Percentiles rank a stretch among this genome's conserved stretches.
Conservation (phyloP, 352 stramenopile species). For the Phytopythium boreale region DNA sequence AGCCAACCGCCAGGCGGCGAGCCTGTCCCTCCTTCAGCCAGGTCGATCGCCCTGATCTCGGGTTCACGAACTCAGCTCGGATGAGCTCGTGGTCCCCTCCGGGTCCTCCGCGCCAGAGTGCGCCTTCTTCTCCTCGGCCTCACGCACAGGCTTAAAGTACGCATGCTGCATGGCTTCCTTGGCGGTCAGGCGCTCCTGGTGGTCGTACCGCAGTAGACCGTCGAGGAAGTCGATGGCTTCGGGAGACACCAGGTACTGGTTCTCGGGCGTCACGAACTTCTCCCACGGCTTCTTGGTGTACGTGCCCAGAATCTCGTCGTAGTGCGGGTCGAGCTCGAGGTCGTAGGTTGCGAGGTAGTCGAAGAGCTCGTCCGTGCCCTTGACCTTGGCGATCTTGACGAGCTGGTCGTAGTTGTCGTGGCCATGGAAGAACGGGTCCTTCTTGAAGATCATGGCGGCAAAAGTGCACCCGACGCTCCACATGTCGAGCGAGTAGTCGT, state of each 20-base stretch:
- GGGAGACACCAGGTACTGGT: constrained; percentile 95
- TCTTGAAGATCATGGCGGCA: constrained; percentile 99
- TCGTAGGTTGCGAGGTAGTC: constrained; percentile 99
- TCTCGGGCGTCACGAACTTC: constrained; percentile 98
- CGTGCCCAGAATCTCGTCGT: constrained; percentile 96
- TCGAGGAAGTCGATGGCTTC: constrained; percentile 97
- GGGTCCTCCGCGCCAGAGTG: constrained; percentile 36
- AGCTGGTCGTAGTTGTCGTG: constrained; percentile 99
- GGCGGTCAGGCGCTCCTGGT: constrained; percentile 97
- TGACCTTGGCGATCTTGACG: constrained; percentile 98
- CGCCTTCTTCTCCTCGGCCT: constrained; percentile 67
- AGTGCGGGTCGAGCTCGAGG: constrained; percentile 97
- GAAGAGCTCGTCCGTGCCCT: constrained; percentile 98
- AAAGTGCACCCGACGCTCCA: constrained; percentile 99
- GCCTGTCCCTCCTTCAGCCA: background rate
- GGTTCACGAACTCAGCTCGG: constrained; percentile 64
- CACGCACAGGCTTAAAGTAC: constrained; percentile 96
- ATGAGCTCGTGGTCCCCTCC: constrained; percentile 70
- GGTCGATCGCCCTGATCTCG: background rate
- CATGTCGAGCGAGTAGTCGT: constrained; percentile 99
- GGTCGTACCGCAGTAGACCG: constrained; percentile 88
- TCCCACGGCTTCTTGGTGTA: constrained; percentile 99
- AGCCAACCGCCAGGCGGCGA: too few relatives aligned
- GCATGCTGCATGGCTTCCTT: constrained; percentile 98
- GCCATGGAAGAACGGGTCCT: constrained; percentile 99